Conservation (phyloP, 148 eudicot genomes). For the Agrostemma githago region DNA sequence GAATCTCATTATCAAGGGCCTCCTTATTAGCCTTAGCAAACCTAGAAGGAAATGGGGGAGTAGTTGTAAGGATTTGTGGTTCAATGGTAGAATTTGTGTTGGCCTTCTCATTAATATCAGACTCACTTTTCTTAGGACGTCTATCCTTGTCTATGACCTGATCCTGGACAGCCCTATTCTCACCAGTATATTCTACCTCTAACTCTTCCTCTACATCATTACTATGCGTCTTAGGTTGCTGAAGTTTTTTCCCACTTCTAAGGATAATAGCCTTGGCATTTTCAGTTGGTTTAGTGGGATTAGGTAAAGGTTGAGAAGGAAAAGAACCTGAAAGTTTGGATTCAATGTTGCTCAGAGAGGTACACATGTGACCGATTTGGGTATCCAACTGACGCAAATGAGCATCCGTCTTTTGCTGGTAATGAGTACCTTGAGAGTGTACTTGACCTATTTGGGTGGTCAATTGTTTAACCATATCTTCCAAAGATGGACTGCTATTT, state of each 20-base stretch:
- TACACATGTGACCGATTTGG: slow-evolving; percentile 15
- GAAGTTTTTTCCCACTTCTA: neutral
- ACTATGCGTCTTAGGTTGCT: neutral
- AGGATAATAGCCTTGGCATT: neutral
- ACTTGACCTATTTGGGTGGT: slow-evolving; percentile 9
- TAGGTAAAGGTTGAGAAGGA: slow-evolving; percentile 9
- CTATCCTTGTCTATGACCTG: neutral
- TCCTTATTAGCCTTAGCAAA: slow-evolving; percentile 12
- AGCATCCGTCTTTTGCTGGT: slow-evolving; percentile 11
- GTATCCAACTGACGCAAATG: slow-evolving; percentile 9
- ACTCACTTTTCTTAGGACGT: neutral
- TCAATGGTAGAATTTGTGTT: neutral
- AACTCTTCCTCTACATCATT: neutral
- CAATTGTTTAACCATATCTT: slow-evolving; percentile 6
- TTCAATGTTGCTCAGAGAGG: slow-evolving; percentile 8
- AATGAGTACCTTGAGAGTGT: neutral
- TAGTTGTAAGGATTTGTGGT: neutral
- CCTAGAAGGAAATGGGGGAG: slow-evolving; percentile 12
- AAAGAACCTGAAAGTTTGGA: slow-evolving; percentile 3
- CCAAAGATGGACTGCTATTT: neutral
- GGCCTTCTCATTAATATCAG: neutral
- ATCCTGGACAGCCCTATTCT: neutral
- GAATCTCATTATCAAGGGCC: slow-evolving; percentile 2
- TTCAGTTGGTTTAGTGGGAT: neutral
- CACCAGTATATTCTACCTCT: neutral